These are phyloP conservation scores for Vitis amurensis DNA, from an alignment of 164 flowering plant genomes.

Conservation along the genomic window DNA sequence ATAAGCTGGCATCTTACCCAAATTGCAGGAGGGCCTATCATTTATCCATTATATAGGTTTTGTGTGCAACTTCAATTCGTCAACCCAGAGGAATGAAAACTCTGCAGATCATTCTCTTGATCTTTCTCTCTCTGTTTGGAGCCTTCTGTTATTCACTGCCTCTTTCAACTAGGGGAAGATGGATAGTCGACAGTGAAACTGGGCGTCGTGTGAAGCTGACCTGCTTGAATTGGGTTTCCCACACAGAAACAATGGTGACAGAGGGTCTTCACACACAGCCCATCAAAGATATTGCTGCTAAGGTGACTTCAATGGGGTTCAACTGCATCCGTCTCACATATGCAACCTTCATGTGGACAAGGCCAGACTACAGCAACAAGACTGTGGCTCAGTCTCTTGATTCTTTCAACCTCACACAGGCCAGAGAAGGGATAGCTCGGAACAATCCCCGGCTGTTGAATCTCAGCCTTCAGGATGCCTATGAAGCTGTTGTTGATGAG, in stretches of 20 bases:
- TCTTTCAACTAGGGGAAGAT: slow-evolving; percentile 23
- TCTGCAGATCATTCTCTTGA: background rate
- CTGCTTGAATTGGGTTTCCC: slow-evolving; percentile 29
- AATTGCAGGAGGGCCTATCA: too few relatives aligned
- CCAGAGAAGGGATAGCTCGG: too few relatives aligned
- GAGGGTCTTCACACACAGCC: slow-evolving; percentile 34
- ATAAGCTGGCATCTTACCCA: too few relatives aligned
- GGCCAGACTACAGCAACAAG: too few relatives aligned
- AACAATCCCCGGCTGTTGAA: too few relatives aligned
- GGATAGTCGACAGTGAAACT: slow-evolving; percentile 16
- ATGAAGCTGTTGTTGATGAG: slow-evolving; percentile 28
- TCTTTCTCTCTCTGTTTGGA: background rate
- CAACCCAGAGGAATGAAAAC: background rate
- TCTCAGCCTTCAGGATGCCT: too few relatives aligned
- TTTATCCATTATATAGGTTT: too few relatives aligned
- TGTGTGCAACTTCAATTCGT: too few relatives aligned
- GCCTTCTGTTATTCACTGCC: slow-evolving; percentile 1
- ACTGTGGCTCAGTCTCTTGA: too few relatives aligned
- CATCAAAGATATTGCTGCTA: background rate
- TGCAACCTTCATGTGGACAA: too few relatives aligned
- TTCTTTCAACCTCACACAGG: too few relatives aligned
- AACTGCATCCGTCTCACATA: too few relatives aligned
- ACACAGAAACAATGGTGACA: slow-evolving; percentile 21
- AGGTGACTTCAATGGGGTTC: background rate
- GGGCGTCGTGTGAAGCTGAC: slow-evolving; percentile 27